A percentile compares a stretch with the other conserved stretches of the same genome.
Conservation (phyloP, 1,284 basidiomycete species). For the Inonotus obliquus region DNA sequence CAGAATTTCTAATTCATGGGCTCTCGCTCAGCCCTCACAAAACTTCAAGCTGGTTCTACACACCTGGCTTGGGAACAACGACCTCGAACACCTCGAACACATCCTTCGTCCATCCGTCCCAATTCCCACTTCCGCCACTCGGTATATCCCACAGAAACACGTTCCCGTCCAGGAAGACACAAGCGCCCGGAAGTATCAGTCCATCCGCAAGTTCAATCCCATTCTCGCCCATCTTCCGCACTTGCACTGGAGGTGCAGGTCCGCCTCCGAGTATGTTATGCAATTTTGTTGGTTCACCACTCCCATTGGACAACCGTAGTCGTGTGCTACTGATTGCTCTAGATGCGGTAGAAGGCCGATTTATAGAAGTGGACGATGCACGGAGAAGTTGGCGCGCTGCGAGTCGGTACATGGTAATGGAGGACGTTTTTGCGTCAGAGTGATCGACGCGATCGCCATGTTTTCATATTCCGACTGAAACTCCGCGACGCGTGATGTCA, state of each 20-base stretch:
- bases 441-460: neutral
- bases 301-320: neutral
- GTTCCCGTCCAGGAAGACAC: constrained; percentile 81
- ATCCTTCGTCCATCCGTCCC: constrained; percentile 62
- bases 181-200: constrained; percentile 70
- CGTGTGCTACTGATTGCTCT: neutral
- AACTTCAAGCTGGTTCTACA: constrained; percentile 25
- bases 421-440: neutral
- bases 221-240: constrained; percentile 51
- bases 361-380: neutral
- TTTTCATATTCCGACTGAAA: neutral
- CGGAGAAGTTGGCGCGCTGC: neutral
- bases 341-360: neutral
- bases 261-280: constrained; percentile 72
- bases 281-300: constrained; percentile 29
- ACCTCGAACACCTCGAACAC: constrained; percentile 80
- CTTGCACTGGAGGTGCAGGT: constrained; percentile 64
- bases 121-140: constrained; percentile 32
- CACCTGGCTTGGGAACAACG: constrained; percentile 83
- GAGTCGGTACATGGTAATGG: constrained; percentile 1
- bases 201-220: constrained; percentile 74
- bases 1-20: constrained; percentile 66
- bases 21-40: neutral
- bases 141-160: constrained; percentile 91
- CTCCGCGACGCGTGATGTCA: neutral